Evolutionary conservation across 169 alveolate genomes (phyloP).

Genomic region (Plasmodium vinckei): DNA sequence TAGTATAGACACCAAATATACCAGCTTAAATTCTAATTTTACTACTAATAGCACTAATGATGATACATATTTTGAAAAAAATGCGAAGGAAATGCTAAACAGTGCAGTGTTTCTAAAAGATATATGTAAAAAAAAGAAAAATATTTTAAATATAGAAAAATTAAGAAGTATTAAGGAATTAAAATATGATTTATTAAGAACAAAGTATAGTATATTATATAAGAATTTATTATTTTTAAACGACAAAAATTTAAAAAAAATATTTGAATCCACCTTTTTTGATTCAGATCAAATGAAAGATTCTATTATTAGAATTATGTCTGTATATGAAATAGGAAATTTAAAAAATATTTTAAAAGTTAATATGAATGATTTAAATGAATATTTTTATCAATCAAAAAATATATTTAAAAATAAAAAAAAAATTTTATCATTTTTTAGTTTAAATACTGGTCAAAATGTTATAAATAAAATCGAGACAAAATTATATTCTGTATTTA

Average conservation of each 20-base stretch:
- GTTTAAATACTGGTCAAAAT: slow-evolving; percentile 52
- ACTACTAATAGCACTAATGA: slow-evolving; percentile 6
- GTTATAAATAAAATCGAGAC: slow-evolving; percentile 35
- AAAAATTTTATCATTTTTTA: slow-evolving; percentile 44
- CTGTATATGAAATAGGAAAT: slow-evolving; percentile 63
- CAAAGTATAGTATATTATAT: slow-evolving; percentile 36
- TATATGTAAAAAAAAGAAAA: slow-evolving; percentile 46
- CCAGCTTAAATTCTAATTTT: no score
- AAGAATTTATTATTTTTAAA: slow-evolving; percentile 45
- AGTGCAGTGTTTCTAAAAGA: slow-evolving; percentile 18
- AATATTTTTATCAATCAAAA: slow-evolving; percentile 23
- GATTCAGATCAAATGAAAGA: slow-evolving; percentile 67
- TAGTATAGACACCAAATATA: no score
- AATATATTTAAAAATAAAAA: slow-evolving; percentile 43
- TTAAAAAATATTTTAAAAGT: slow-evolving; percentile 20
- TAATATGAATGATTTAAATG: slow-evolving; percentile 56
- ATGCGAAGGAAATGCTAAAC: slow-evolving; percentile 15
- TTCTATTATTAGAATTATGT: slow-evolving; percentile 56
- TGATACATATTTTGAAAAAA: slow-evolving; percentile 11
- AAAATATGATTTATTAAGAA: slow-evolving; percentile 32
- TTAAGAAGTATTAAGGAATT: slow-evolving; percentile 65
- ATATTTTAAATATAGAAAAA: slow-evolving; percentile 58
- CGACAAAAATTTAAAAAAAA: slow-evolving; percentile 47
- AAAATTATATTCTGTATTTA: slow-evolving; percentile 57
- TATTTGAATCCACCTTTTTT: slow-evolving; percentile 69